Evolutionary conservation across 495 filamentous ascomycete genomes (phyloP).

Genomic region (Tuber melanosporum): DNA sequence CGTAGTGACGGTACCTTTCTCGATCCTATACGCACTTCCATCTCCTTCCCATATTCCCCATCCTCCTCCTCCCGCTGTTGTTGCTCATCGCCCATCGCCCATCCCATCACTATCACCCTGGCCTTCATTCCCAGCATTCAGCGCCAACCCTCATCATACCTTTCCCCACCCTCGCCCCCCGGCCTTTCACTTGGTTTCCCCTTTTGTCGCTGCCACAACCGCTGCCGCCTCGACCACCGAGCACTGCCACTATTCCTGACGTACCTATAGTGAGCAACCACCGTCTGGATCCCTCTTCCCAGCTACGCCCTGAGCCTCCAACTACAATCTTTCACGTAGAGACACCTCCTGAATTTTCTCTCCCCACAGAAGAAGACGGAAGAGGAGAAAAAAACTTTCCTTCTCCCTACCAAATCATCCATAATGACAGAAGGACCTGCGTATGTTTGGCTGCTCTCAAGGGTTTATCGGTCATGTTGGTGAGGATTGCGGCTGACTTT

Average conservation of each 20-base stretch:
- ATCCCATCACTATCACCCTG: constrained; percentile 41
- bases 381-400: background rate
- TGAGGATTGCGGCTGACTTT: constrained; percentile 41
- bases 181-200: constrained; percentile 25
- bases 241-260: constrained; percentile 53
- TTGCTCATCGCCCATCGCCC: constrained; percentile 26
- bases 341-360: constrained; percentile 29
- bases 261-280: constrained; percentile 40
- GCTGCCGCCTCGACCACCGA: constrained; percentile 48
- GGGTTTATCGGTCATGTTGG: constrained; percentile 15
- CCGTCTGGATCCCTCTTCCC: constrained; percentile 10
- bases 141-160: background rate
- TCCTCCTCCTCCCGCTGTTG: constrained; percentile 22
- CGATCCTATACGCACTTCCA: constrained; percentile 12
- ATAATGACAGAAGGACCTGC: constrained; percentile 40
- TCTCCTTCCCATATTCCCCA: constrained; percentile 33
- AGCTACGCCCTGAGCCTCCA: constrained; percentile 35
- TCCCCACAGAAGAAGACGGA: constrained; percentile 18
- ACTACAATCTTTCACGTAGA: constrained; percentile 24
- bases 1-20: background rate
- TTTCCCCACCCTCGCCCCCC: background rate
- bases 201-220: constrained; percentile 48
- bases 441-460: constrained; percentile 22
- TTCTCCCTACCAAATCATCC: constrained; percentile 9
- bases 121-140: constrained; percentile 16